Conservation (phyloP, 31 red algal genomes). For the Porphyra umbilicalis region DNA sequence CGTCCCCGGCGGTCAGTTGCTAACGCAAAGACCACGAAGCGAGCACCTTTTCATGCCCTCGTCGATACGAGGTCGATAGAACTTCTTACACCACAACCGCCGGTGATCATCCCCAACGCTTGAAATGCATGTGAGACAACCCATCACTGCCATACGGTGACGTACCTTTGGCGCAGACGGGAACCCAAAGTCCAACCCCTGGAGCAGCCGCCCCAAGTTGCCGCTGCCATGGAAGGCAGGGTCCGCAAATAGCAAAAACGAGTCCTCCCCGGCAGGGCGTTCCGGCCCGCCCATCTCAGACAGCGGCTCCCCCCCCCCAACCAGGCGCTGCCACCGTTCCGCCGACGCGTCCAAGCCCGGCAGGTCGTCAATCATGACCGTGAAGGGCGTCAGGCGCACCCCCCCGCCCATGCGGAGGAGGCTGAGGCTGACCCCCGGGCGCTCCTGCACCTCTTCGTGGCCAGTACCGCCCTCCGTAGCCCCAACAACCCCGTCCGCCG, state of each 20-base stretch:
- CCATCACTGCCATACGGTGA: too few relatives aligned
- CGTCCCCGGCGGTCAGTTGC: too few relatives aligned
- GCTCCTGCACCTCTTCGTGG: slow-evolving; percentile 29
- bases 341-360: slow-evolving; percentile 51
- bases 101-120: too few relatives aligned
- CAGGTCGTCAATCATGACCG: slow-evolving; percentile 73
- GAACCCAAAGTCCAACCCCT: slow-evolving; percentile 57
- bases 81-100: too few relatives aligned
- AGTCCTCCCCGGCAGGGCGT: slow-evolving; percentile 9
- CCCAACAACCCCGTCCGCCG: slow-evolving; percentile 60
- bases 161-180: not conserved
- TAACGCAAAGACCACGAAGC: too few relatives aligned
- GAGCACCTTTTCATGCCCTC: too few relatives aligned
- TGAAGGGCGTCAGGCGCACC: slow-evolving; percentile 43
- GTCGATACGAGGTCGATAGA: too few relatives aligned
- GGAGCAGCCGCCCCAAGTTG: slow-evolving; percentile 41
- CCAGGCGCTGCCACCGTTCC: slow-evolving; percentile 33
- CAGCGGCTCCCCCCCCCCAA: slow-evolving; percentile 11
- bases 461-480: slow-evolving; percentile 13
- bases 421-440: slow-evolving; percentile 35
- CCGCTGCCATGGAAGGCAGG: slow-evolving; percentile 39
- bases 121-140: too few relatives aligned
- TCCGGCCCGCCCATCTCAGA: slow-evolving; percentile 3
- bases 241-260: slow-evolving; percentile 64
- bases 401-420: slow-evolving; percentile 29